Evolutionary conservation across 129 eudicot genomes (phyloP), one percentile per base, ranked within the genome.

Genomic region (Pittosporum tobira): DNA sequence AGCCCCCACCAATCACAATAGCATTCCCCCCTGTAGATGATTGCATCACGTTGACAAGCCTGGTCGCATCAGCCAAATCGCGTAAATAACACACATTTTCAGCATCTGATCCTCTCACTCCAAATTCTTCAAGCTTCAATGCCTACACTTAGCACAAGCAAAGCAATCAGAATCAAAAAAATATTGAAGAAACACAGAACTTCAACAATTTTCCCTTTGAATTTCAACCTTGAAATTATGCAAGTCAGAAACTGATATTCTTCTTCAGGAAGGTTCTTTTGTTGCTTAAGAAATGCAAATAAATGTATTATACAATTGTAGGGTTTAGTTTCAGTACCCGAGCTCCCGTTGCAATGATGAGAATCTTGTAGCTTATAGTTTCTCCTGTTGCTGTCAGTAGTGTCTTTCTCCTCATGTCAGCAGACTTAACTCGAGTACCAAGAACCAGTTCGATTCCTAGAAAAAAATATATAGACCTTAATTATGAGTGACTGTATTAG

Each of bases 331-430:
- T 70, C 74, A 79, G 73, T 91, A 91, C 98, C 98, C 98, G 82
- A 57, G 98, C 98, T 79, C 98, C 98, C 54, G 95, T 91, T 70
- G 98, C 98, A 42, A 91, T 79, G 54, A 91, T 80, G 65, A 91
- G 98, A 76, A 61, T 62, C 52, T 78, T 80, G 89, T 91, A 91
- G 81, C 87, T 91, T 75, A 86, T 91, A 30, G 95, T 85, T 81
- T 91, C 98, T 60, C 98, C 98, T 19, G 95, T 71, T 53, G 87
- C 88, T 57, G 95, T 86, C 54, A 86, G 45, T 28, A 91, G 73
- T 29, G 95, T 86, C 76, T 91, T 91, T 58, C 94, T 74, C 79
- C 79, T 86, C 65, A 86, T 83, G 74, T 91, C 95, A 73, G 94
- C 95, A 57, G 98, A 83, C 64, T 69, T 91, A 8, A 91, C 98